Base-by-base conservation (phyloP, 1,139 yeast species). In the Pichia sp. region DNA sequence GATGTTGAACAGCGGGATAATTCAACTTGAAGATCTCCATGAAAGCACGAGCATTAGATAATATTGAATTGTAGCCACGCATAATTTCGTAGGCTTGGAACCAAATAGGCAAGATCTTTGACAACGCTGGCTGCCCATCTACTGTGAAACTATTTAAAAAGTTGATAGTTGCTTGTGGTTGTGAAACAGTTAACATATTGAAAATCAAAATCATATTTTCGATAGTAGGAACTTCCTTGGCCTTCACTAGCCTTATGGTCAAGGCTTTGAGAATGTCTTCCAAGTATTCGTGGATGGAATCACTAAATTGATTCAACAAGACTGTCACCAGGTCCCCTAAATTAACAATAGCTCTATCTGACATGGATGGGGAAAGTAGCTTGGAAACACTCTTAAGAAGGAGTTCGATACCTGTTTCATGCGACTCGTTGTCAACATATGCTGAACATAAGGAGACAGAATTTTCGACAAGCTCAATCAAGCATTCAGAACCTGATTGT, bases 271-370 rank as follows among this genome's bases (percentile, higher is more conserved):
- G 72, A 33, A 92, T 81, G 16, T 76, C 79, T 29, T 81, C 80
- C 30, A 84, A 74, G 58, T 77, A 75, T 36, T 65, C 64, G 16
- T 61, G 59, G 41, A 75, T 61, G 42, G 75, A 70, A 3, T 67
- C 62, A 16, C 78, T 74, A 66, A 87, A 89, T 60, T 82, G 80
- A 30, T 81, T 77, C 29, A 90, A 75, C 50, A 88, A 74, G 0
- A 88, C 80, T 7, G 85, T 76, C 2, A 89, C 83, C 40, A 89
- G 77, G 17, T 81, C 79, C 1, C 95, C 95, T 56, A 85, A 79
- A 60, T 84, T 83, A 67, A 84, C 77, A 1, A 95, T 92, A 0
- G 96, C 96, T 55, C 85, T 79, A 64, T 90, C 97, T 10, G 87
- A 79, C 58, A 88, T 75, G 8, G 78, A 75, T 0, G 95, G 89